A percentile compares a stretch with the other conserved stretches of the same genome.
phyloP scores from a whole-genome alignment of 163 green algal species.

The Scenedesmus sp. region DNA sequence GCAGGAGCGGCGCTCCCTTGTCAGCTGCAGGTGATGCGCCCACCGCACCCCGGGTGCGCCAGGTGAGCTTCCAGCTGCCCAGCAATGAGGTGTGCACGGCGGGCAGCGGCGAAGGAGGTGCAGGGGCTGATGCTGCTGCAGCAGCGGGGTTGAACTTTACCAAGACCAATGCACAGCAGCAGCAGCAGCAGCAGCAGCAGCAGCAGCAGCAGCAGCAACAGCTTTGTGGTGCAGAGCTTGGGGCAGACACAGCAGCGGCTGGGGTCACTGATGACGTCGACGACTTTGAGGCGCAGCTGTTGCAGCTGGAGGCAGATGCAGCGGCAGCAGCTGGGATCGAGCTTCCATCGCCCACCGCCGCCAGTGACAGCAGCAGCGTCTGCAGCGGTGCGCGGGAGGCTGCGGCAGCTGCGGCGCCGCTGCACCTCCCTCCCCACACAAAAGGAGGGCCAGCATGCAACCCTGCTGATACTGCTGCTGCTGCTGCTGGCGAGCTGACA shows the following conservation, averaged over 20 bases:
- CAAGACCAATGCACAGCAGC: neutral
- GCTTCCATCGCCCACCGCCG: neutral
- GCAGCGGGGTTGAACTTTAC: neutral
- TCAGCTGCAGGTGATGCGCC: neutral
- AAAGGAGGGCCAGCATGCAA: neutral
- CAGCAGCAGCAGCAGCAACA: too few relatives aligned
- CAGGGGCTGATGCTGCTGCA: neutral
- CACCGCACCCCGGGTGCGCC: neutral
- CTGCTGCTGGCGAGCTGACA: neutral
- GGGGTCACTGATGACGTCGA: neutral
- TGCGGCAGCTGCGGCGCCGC: neutral
- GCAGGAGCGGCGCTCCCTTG: neutral
- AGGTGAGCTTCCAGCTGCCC: constrained; percentile 11
- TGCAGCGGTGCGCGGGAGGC: neutral
- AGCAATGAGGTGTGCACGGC: neutral
- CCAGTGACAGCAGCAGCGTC: neutral
- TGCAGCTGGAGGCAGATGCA: constrained; percentile 16
- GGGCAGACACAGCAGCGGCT: neutral
- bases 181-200: constrained; percentile 1
- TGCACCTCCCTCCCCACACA: neutral
- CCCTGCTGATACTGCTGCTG: neutral
- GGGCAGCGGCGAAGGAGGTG: too few relatives aligned
- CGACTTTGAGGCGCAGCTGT: constrained; percentile 27
- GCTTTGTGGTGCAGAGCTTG: too few relatives aligned
- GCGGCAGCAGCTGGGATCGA: neutral